Percentiles rank a stretch among this genome's conserved stretches.
phyloP scores from a whole-genome alignment of 345 rosid genomes.

The Lenwebbia sp. region DNA sequence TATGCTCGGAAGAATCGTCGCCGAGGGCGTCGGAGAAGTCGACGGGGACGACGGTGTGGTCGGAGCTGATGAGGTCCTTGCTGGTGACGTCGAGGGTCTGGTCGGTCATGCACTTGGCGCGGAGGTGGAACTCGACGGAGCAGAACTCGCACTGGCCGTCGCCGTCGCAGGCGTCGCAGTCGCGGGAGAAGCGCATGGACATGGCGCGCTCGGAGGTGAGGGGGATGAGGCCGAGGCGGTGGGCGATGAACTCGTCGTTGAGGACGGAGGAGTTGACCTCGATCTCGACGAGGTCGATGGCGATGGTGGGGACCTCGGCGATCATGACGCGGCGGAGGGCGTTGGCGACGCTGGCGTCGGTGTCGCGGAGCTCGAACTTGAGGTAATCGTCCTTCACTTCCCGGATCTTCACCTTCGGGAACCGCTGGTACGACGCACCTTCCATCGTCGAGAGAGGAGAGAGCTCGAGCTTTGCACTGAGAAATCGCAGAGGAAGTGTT shows the following conservation, averaged over 20 bases:
- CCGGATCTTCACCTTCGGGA: slow-evolving; percentile 72
- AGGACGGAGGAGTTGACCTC: slow-evolving; percentile 86
- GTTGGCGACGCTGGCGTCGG: slow-evolving; percentile 84
- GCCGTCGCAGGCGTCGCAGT: slow-evolving; percentile 94
- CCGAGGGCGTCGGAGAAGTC: slow-evolving; percentile 52
- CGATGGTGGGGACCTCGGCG: slow-evolving; percentile 91
- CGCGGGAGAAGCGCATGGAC: slow-evolving; percentile 92
- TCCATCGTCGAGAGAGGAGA: slow-evolving; percentile 28
- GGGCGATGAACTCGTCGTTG: slow-evolving; percentile 94
- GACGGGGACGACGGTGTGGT: slow-evolving; percentile 78
- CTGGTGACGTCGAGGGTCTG: slow-evolving; percentile 92
- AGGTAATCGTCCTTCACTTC: slow-evolving; percentile 67
- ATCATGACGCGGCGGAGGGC: slow-evolving; percentile 98
- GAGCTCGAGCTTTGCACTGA: neutral
- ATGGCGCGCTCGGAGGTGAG: slow-evolving; percentile 84
- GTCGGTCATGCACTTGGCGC: slow-evolving; percentile 67
- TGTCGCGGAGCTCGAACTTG: slow-evolving; percentile 93
- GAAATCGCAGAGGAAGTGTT: neutral
- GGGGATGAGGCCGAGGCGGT: slow-evolving; percentile 87
- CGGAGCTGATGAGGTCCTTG: slow-evolving; percentile 72
- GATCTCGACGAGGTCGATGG: slow-evolving; percentile 93
- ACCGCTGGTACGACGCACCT: slow-evolving; percentile 71
- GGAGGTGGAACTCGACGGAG: slow-evolving; percentile 83
- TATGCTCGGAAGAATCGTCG: slow-evolving; percentile 52
- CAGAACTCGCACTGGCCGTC: slow-evolving; percentile 97